Conservation (phyloP, 2,329 filamentous ascomycete genomes). For the Cadophora malorum region DNA sequence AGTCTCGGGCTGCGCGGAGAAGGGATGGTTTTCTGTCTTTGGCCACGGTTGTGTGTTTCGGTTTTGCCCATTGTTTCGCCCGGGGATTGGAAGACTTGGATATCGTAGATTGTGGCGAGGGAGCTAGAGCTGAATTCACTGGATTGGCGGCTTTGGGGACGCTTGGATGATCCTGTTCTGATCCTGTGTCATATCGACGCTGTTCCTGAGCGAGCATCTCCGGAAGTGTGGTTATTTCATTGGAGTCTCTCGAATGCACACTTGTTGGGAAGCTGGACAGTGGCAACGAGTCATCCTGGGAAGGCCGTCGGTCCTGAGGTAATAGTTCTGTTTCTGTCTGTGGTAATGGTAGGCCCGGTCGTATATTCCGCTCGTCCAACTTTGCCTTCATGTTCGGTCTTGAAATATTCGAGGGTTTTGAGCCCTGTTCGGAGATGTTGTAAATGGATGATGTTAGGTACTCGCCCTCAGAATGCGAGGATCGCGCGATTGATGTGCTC, state of each 20-base stretch:
- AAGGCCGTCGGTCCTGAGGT: not conserved
- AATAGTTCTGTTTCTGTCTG: not conserved
- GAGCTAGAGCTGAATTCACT: not conserved
- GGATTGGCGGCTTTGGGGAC: constrained; percentile 2
- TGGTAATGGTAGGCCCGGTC: not conserved
- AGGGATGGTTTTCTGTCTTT: constrained; percentile 7
- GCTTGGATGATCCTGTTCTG: not conserved
- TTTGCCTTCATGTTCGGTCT: not conserved
- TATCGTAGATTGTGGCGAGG: not conserved
- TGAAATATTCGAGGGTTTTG: not conserved
- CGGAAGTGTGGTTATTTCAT: constrained; percentile 3
- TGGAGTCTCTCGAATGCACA: not conserved
- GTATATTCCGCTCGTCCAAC: not conserved
- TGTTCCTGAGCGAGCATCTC: constrained; percentile 17
- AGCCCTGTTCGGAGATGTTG: constrained; percentile 3
- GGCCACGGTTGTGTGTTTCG: not conserved
- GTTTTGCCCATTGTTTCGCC: not conserved
- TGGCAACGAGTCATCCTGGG: not conserved
- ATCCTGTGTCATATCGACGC: not conserved
- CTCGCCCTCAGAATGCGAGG: constrained; percentile 6
- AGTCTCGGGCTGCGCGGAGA: constrained; percentile 2
- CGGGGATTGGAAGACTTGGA: not conserved
- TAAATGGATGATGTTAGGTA: constrained; percentile 11
- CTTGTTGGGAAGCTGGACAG: not conserved
- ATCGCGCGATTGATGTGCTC: not conserved